Evolutionary conservation across 2,329 filamentous ascomycete genomes (phyloP), one percentile per base, ranked within the genome.

Genomic region (Colletotrichum chrysophilum): DNA sequence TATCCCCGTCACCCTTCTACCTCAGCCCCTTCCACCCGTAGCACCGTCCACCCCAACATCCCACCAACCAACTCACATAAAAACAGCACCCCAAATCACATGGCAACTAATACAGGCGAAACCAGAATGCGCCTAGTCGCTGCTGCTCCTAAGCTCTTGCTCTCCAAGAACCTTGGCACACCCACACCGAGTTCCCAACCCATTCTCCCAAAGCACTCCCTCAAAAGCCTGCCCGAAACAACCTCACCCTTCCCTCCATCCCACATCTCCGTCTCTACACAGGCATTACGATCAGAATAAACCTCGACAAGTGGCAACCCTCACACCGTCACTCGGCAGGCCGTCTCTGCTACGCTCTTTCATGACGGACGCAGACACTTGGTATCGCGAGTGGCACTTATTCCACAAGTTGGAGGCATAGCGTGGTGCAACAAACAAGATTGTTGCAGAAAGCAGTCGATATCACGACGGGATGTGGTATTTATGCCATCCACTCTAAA

Each of bases 181-280:
- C 10, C 43, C n/a, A 21, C 10, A 21, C n/a, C n/a, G n/a, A 21
- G 5, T 2, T 48, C n/a, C 16, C 18, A 48, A n/a, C 38, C 9
- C 18, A 43, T 48, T 12, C 18, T 10, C 0, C 43, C 43, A 48
- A 2, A 48, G 43, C 43, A 21, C 5, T 13, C 1, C n/a, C 10
- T 21, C n/a, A 5, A 13, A 21, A 5, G n/a, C 0, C n/a, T 0
- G n/a, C 3, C 1, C n/a, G 2, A 2, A 0, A 0, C n/a, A n/a
- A 13, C 2, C n/a, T 48, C n/a, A 7, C 9, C 0, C n/a, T 0
- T 21, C 10, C 43, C n/a, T 21, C 43, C 10, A 7, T 48, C 43
- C 43, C 5, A 1, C 43, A 0, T 0, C 3, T 5, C 18, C 18
- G n/a, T 48, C 43, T 21, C 10, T 21, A 0, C n/a, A 1, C 18